Evolutionary conservation across 345 rosid genomes (phyloP).

Genomic region (Eucalyptus microcorys): DNA sequence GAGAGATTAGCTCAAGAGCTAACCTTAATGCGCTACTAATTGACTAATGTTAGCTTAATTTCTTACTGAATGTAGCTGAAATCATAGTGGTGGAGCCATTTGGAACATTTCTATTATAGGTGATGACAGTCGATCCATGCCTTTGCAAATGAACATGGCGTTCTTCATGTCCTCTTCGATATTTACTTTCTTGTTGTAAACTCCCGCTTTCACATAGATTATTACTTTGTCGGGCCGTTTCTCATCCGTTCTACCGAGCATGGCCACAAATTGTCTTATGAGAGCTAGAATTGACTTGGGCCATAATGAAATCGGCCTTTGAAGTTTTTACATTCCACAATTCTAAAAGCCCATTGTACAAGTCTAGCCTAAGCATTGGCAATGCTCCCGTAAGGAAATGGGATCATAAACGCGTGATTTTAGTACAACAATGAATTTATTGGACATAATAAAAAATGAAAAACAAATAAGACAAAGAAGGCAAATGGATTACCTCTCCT

Average conservation of each 20-base stretch:
- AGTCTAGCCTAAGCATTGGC: too few species aligned
- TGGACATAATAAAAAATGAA: too few species aligned
- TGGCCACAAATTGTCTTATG: background rate
- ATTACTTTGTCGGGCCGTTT: slow-evolving; percentile 22
- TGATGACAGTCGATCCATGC: slow-evolving; percentile 56
- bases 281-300: too few species aligned
- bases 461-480: too few species aligned
- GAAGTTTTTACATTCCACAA: too few species aligned
- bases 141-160: slow-evolving; percentile 65
- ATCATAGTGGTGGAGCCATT: slow-evolving; percentile 44
- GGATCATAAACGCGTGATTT: too few species aligned
- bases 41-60: background rate
- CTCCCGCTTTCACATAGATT: slow-evolving; percentile 51
- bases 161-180: slow-evolving; percentile 24
- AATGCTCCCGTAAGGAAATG: too few species aligned
- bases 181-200: slow-evolving; percentile 46
- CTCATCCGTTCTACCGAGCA: slow-evolving; percentile 14
- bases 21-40: background rate
- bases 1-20: background rate
- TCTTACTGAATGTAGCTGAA: slow-evolving; percentile 51
- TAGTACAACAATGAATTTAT: too few species aligned
- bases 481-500: too few species aligned
- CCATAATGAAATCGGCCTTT: too few species aligned
- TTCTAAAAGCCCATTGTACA: too few species aligned
- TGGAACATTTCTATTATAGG: slow-evolving; percentile 24